A percentile compares a stretch with the other conserved stretches of the same genome.
Evolutionary conservation across 2,329 filamentous ascomycete genomes (phyloP).

Genomic region (Sarocladium oryzae): DNA sequence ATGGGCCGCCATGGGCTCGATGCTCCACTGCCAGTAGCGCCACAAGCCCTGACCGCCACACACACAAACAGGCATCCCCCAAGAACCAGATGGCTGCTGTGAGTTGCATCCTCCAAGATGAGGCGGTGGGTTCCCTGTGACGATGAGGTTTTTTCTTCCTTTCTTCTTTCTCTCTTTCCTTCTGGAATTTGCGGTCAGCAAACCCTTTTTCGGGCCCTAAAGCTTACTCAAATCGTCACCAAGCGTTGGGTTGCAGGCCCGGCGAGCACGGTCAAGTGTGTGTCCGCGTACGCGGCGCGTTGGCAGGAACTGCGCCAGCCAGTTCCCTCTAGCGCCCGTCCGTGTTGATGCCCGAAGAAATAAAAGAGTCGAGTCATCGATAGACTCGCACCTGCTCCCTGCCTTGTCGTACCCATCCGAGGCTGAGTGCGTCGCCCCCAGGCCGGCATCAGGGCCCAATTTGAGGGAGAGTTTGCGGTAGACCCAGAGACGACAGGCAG

Average conservation of each 20-base stretch:
- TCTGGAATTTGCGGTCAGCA: conserved; percentile 8
- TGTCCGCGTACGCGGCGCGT: neutral
- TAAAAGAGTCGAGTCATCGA: conserved; percentile 13
- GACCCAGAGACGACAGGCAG: neutral
- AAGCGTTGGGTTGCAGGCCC: neutral
- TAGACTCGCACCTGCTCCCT: conserved; percentile 8
- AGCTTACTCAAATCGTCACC: neutral
- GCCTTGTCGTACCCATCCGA: neutral
- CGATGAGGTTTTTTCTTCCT: too few relatives aligned
- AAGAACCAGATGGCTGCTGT: too few relatives aligned
- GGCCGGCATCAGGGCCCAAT: neutral
- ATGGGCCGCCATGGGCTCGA: neutral
- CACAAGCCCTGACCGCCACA: conserved; percentile 9
- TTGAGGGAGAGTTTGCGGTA: neutral
- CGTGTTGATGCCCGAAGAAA: conserved; percentile 28
- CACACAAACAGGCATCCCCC: too few relatives aligned
- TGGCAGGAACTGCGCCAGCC: conserved; percentile 7
- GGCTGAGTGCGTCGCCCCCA: neutral
- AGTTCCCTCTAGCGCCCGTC: conserved; percentile 1
- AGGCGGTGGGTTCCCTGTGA: conserved; percentile 6
- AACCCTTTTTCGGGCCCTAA: neutral
- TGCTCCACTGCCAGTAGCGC: conserved; percentile 6
- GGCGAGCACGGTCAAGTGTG: conserved; percentile 1
- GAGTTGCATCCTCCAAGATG: too few relatives aligned
- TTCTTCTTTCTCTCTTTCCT: too few relatives aligned